A percentile compares a stretch with the other conserved stretches of the same genome.
Evolutionary conservation across 495 filamentous ascomycete species (phyloP).

Genomic region (Beverwykella pulmonaria): DNA sequence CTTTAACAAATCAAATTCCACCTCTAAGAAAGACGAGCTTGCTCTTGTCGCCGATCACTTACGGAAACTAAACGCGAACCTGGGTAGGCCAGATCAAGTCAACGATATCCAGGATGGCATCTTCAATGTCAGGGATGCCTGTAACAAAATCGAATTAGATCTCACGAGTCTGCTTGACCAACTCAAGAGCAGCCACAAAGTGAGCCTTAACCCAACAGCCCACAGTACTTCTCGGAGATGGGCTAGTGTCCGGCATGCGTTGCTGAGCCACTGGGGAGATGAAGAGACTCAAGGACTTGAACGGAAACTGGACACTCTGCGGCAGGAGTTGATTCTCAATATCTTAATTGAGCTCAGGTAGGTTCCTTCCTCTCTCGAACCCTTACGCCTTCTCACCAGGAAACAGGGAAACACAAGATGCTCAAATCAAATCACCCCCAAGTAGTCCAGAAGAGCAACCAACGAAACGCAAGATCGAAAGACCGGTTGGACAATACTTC

Average conservation of each 20-base stretch:
- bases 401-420: neutral
- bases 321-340: constrained; percentile 1
- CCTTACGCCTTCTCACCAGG: neutral
- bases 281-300: constrained; percentile 1
- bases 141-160: constrained; percentile 4
- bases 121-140: neutral
- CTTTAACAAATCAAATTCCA: constrained; percentile 10
- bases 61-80: neutral
- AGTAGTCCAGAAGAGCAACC: neutral
- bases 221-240: constrained; percentile 3
- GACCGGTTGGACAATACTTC: constrained; percentile 14
- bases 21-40: constrained; percentile 7
- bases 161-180: constrained; percentile 7
- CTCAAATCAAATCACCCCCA: neutral
- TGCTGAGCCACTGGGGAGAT: constrained; percentile 1
- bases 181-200: constrained; percentile 8
- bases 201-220: neutral
- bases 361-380: neutral
- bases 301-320: neutral
- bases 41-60: neutral
- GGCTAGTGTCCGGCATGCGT: neutral
- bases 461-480: neutral
- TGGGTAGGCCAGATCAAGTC: neutral
- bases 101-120: neutral
- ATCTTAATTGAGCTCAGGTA: constrained; percentile 1